Base-by-base conservation (phyloP, 2,329 filamentous ascomycete species). In the Clonostachys sp. region DNA sequence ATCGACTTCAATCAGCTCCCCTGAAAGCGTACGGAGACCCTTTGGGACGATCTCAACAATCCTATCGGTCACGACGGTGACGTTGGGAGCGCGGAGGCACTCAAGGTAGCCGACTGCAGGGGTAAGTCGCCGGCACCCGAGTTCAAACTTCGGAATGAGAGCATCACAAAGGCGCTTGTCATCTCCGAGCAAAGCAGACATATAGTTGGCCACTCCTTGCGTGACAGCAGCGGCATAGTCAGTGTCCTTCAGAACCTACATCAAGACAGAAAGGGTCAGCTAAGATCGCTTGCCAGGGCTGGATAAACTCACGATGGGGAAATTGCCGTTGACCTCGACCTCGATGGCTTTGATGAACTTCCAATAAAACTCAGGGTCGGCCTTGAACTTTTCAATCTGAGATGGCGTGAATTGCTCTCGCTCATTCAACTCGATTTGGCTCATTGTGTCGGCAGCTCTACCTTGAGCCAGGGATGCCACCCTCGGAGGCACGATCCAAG, bases 1-100 rank as follows among this genome's bases (percentile, higher is more conserved):
- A 53, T 83, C 80, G 13, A 80, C 68, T 43, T 75, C 65, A 41
- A 75, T 54, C 14, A 72, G 56, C 44, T 68, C 57, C n/a, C 73
- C 76, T 5, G 69, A 70, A 1, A 60, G 63, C 14, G 78, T 66
- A 52, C 74, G 64, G 40, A 81, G 65, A 3, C 77, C 77, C n/a
- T 70, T 67, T 10, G 68, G 60, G 3, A 77, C 70, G 39, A 81
- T 65, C 7, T 60, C 56, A 34, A 64, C 63, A 39, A 82, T 77
- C 2, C 60, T 61, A 3, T 70, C 65, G 14, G 68, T 69, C 20
- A 75, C 63, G 6, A 80, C 57, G 40, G 72, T 63, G n/a, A 77
- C 70, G 34, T 77, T 78, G 17, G 68, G 63, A 30, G 65, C 57
- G 5, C 62, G 63, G 34, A 77, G 51, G 2, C 69, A 63, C 48